phyloP scores from a whole-genome alignment of 805 yeast genomes.

The Kluyveromyces dobzhanskii region DNA sequence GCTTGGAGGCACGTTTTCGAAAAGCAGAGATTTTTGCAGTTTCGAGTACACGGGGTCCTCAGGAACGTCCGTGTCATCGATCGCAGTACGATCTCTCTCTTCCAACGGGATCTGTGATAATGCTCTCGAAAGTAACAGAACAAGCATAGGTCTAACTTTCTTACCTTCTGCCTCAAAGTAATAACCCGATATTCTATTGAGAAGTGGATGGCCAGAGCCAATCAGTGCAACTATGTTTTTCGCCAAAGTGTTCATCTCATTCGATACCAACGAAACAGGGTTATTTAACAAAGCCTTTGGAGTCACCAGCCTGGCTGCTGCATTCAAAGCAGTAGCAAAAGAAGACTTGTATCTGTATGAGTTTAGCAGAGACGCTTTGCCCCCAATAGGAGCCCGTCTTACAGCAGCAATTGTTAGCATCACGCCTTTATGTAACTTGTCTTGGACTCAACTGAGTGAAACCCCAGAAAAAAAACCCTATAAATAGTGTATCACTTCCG shows the following conservation, averaged over 20 bases:
- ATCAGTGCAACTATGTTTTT: constrained; percentile 76
- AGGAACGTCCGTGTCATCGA: constrained; percentile 58
- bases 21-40: constrained; percentile 47
- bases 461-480: too few species aligned
- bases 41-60: constrained; percentile 58
- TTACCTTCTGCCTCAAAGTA: constrained; percentile 96
- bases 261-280: constrained; percentile 85
- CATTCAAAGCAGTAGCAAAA: constrained; percentile 50
- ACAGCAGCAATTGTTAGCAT: background rate
- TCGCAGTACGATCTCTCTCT: constrained; percentile 53
- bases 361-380: background rate
- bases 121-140: constrained; percentile 74
- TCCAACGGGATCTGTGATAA: constrained; percentile 63
- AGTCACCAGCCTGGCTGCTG: constrained; percentile 69
- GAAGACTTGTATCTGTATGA: constrained; percentile 24
- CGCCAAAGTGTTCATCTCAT: constrained; percentile 87
- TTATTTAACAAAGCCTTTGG: constrained; percentile 55
- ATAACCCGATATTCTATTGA: constrained; percentile 86
- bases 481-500: too few species aligned
- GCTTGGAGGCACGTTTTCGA: constrained; percentile 41
- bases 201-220: constrained; percentile 90
- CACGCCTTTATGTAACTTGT: too few species aligned
- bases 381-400: background rate
- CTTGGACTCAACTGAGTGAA: too few species aligned
- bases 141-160: constrained; percentile 87